Base-by-base conservation (phyloP, 768 basidiomycete species). In the Tricholoma matsutake region DNA sequence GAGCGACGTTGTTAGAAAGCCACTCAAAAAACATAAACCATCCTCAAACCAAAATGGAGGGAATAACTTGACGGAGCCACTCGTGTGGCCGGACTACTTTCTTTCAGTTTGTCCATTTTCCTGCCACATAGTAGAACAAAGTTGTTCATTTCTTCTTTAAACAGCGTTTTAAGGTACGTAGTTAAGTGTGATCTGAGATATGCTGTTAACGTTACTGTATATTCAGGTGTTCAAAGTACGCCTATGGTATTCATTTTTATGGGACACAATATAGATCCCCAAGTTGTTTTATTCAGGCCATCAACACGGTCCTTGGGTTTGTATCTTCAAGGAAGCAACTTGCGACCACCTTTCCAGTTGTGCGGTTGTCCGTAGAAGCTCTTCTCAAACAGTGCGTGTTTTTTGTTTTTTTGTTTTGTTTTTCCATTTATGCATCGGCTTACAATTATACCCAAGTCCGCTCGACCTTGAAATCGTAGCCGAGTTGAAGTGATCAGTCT, bases 261-360 rank as follows among this genome's bases (percentile, higher is more conserved):
- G 28, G 32, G 29, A 32, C 29, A 18, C 43, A 2, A 32, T 20
- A 11, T 43, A 57, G n/a, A 45, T 20, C 14, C 25, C 34, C 29
- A 47, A 43, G 16, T 45, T 10, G 11, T 9, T 4, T 56, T 10
- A 28, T 41, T 1, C 59, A 96, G 91, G 91, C 93, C 9, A 76
- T 96, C 52, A 96, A 95, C 66, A 92, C 93, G 13, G 91, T 96
- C 4, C 81, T 95, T 41, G 93, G 90, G 0, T 96, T 96, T 68
- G 82, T 93, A 39, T 90, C 91, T 2, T 87, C 91, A 0, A 81
- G 91, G 62, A 90, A 91, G 64, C 85, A 91, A 63, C 72, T 96
- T 34, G 89, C 92, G 6, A 87, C 85, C 6, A 94, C 91, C 0
- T 96, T 94, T 67, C 78, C 86, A 6, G 82, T 85, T 3, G 80